Evolutionary conservation across 2,329 filamentous ascomycete species (phyloP).

Genomic region (Colletotrichum agaves): DNA sequence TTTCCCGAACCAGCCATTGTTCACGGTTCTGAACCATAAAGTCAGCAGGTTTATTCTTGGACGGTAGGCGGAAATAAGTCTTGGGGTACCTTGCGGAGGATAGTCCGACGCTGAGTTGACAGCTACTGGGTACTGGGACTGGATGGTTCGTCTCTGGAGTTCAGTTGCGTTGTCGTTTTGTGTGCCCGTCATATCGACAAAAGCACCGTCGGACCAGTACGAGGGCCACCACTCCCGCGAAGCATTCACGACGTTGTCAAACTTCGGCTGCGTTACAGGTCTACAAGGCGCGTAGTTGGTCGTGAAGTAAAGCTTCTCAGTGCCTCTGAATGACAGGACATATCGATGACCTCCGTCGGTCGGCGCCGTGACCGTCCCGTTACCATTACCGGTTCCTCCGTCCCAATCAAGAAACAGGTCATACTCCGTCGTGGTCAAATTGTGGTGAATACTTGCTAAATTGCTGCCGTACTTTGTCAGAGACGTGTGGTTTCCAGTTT

Average conservation of each 20-base stretch:
- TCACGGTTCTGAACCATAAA: conserved; percentile 47
- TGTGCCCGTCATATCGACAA: conserved; percentile 59
- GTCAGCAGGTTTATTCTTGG: background rate
- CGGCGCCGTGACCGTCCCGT: conserved; percentile 48
- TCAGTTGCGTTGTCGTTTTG: conserved; percentile 55
- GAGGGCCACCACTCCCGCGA: conserved; percentile 57
- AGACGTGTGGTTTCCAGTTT: conserved; percentile 54
- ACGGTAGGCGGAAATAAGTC: conserved; percentile 35
- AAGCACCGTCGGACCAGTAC: conserved; percentile 62
- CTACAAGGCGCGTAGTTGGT: conserved; percentile 46
- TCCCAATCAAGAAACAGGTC: conserved; percentile 53
- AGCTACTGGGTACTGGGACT: conserved; percentile 64
- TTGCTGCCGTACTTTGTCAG: conserved; percentile 42
- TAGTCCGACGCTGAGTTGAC: conserved; percentile 62
- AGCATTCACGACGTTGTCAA: conserved; percentile 43
- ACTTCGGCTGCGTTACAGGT: conserved; percentile 38
- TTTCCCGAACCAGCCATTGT: conserved; percentile 68
- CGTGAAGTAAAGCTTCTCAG: conserved; percentile 44
- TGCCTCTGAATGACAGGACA: conserved; percentile 45
- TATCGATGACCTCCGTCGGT: conserved; percentile 55
- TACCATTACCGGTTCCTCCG: conserved; percentile 33
- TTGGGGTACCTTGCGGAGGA: conserved; percentile 54
- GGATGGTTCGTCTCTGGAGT: conserved; percentile 62
- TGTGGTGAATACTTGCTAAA: conserved; percentile 54
- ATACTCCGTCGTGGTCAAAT: conserved; percentile 56